Percentiles rank a stretch among this genome's conserved stretches.
These are phyloP conservation scores for Podaxis sp. DNA, from an alignment of 768 basidiomycete species.

Conservation along the genomic window DNA sequence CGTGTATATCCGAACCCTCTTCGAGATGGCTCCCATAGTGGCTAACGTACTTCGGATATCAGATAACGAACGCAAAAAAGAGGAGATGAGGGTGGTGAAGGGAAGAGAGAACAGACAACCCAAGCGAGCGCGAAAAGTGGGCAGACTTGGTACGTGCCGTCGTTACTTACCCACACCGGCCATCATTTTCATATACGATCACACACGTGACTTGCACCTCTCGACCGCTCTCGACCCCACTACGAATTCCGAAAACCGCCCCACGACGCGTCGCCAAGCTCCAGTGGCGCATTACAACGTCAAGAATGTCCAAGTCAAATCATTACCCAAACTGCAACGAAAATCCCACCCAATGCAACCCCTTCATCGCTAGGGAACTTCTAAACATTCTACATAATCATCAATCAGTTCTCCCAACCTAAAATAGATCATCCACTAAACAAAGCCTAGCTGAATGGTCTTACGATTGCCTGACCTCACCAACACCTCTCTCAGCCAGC, in stretches of 20 bases:
- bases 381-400: background rate
- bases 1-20: conserved; percentile 73
- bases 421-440: background rate
- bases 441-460: background rate
- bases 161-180: background rate
- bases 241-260: background rate
- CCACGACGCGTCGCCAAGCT: background rate
- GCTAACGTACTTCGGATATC: background rate
- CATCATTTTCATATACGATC: no score
- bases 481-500: conserved; percentile 46
- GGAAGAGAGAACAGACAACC: background rate
- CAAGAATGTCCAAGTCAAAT: background rate
- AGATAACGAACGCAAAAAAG: background rate
- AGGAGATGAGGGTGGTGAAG: conserved; percentile 1
- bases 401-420: background rate
- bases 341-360: background rate
- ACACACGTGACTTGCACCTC: background rate
- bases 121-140: conserved; percentile 4
- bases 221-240: background rate
- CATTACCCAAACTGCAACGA: background rate
- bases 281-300: background rate
- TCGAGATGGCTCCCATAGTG: conserved; percentile 46
- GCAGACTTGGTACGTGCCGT: background rate
- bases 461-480: conserved; percentile 25
- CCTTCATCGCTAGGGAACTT: background rate